Base-by-base conservation (phyloP, 2,329 filamentous ascomycete genomes). In the Madurella fahalii region DNA sequence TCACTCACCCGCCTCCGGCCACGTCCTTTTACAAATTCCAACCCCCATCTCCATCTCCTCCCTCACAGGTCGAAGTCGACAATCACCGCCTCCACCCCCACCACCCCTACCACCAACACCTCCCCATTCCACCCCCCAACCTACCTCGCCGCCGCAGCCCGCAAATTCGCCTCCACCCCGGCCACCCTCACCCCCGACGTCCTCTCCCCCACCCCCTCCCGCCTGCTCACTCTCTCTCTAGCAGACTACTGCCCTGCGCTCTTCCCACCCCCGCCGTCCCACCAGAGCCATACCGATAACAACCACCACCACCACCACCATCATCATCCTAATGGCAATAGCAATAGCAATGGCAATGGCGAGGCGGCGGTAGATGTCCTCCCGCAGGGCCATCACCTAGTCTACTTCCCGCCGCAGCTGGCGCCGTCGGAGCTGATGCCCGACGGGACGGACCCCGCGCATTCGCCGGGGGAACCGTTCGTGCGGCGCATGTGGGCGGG, bases 401-500 rank as follows among this genome's bases (percentile, higher is more conserved):
- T 93, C 60, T 95, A 95, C 74, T 96, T 96, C 72, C 90, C 91
- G 56, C 81, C 87, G 11, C 81, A 84, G 58, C 74, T 86, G 16
- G 76, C 80, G 1, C 74, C 82, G 13, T 81, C 79, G 8, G 63
- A 76, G 34, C 80, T 97, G 42, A 79, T 90, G 16, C 76, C 83
- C 1, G 94, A 99, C 72, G 93, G 94, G 54, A 95, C 92, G 1
- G 93, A 97, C 68, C 76, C 82, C 4, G 77, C 86, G 50, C 90
- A 96, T 67, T 85, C 78, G 20, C 93, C 93, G 0, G 89, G 87
- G 1, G 67, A 68, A 4, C 84, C 85, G 1, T 96, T 89, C 68
- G 78, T 78, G 48, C 81, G 89, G 18, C 84, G 94, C 16, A 83
- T 99, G 74, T 99, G 94, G 94, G 90, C 89, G 13, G 91, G 92